These are phyloP conservation scores for Vachellia collinsii DNA, from an alignment of 306 rosid genomes.

Conservation along the genomic window DNA sequence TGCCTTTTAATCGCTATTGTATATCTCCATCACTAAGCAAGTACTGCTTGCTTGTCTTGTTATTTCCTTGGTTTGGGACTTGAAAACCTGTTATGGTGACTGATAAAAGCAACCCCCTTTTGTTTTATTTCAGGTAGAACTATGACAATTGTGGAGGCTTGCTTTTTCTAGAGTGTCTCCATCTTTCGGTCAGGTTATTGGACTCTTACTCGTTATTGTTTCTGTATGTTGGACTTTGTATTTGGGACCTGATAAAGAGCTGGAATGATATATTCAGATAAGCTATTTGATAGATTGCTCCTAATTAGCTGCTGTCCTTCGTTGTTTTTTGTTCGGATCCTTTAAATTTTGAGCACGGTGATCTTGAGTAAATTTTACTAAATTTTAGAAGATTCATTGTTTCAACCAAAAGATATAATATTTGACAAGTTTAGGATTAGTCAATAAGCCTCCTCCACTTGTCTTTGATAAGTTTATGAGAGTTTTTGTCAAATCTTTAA, in stretches of 20 bases:
- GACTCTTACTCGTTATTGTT: conserved; percentile 59
- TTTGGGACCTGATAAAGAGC: conserved; percentile 74
- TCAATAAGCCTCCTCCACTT: no score
- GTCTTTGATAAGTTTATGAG: no score
- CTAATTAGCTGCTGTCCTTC: conserved; percentile 26
- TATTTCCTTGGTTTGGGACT: neutral
- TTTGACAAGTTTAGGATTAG: no score
- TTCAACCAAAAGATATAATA: no score
- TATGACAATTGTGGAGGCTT: conserved; percentile 66
- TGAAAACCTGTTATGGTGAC: conserved; percentile 1
- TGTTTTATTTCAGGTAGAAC: conserved; percentile 54
- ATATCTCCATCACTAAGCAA: neutral
- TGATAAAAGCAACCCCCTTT: neutral
- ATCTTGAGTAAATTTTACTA: neutral
- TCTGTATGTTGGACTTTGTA: conserved; percentile 68
- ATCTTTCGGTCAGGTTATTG: conserved; percentile 57
- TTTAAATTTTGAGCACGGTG: no score
- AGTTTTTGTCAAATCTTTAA: no score
- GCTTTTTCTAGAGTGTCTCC: conserved; percentile 47
- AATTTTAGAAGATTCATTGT: neutral
- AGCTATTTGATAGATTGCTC: no score
- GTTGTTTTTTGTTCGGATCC: conserved; percentile 14
- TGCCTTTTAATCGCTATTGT: neutral
- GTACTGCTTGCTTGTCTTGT: neutral
- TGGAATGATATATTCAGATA: conserved; percentile 41